Percentiles rank a stretch among this genome's conserved stretches.
Conservation (phyloP, 164 flowering plant genomes). For the Magnolia officinalis region DNA sequence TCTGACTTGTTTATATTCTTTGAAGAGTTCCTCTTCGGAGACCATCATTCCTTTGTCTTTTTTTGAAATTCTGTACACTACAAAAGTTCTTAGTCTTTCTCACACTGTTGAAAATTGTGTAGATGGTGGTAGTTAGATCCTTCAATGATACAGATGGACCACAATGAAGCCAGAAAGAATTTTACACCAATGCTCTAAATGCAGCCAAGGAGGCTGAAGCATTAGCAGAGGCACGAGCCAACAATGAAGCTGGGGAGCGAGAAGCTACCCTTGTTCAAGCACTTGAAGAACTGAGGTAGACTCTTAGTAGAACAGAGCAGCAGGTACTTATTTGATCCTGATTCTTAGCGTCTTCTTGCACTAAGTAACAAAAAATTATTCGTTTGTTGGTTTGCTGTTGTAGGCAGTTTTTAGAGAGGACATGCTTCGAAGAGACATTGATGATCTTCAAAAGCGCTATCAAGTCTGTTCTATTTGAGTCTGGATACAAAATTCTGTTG, state of each 20-base stretch:
- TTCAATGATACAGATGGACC: too few species aligned
- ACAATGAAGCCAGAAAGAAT: slow-evolving; percentile 56
- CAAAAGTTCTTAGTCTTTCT: too few species aligned
- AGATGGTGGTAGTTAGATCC: too few species aligned
- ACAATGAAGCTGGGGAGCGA: slow-evolving; percentile 92
- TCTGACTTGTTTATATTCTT: too few species aligned
- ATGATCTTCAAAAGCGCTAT: slow-evolving; percentile 93
- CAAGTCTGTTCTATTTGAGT: slow-evolving; percentile 45
- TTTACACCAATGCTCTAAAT: slow-evolving; percentile 70
- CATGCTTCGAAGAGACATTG: slow-evolving; percentile 80
- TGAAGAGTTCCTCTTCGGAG: too few species aligned
- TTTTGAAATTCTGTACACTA: too few species aligned
- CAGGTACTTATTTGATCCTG: slow-evolving; percentile 44
- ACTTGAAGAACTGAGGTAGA: slow-evolving; percentile 89
- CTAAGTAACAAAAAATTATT: neutral
- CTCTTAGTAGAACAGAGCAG: slow-evolving; percentile 82
- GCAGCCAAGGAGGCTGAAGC: slow-evolving; percentile 97
- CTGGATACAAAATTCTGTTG: too few species aligned
- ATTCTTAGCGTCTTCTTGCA: neutral
- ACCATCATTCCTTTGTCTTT: too few species aligned
- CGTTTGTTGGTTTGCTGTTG: slow-evolving; percentile 16
- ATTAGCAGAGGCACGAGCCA: slow-evolving; percentile 88
- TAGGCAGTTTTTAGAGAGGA: slow-evolving; percentile 93
- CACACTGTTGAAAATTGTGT: too few species aligned
- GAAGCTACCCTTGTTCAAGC: slow-evolving; percentile 89